phyloP scores from a whole-genome alignment of 2,329 filamentous ascomycete genomes.

The Fusarium pilosicola region DNA sequence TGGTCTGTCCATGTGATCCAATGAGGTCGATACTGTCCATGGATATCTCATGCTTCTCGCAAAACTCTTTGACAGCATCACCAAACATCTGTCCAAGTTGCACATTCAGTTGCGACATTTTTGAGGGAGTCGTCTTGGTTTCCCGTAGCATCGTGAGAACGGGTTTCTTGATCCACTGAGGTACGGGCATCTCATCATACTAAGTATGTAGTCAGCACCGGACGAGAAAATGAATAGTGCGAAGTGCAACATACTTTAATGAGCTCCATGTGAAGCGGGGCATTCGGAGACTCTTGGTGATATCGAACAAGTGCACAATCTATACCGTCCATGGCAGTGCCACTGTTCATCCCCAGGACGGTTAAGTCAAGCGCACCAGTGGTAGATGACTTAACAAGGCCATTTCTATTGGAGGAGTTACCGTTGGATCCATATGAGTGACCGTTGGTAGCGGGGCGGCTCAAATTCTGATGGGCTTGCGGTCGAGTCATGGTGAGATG shows the following conservation, averaged over 20 bases:
- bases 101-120: conserved; percentile 65
- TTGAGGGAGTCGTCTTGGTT: conserved; percentile 61
- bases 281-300: conserved; percentile 60
- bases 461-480: not conserved
- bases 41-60: conserved; percentile 54
- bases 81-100: conserved; percentile 67
- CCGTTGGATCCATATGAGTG: not conserved
- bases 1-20: conserved; percentile 67
- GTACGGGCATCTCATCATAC: conserved; percentile 66
- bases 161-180: conserved; percentile 63
- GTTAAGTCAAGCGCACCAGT: conserved; percentile 54
- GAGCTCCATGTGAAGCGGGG: conserved; percentile 64
- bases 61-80: conserved; percentile 61
- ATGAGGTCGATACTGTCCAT: conserved; percentile 63
- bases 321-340: conserved; percentile 65
- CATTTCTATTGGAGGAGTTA: not conserved
- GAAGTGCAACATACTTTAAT: not conserved
- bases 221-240: too few relatives aligned
- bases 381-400: not conserved
- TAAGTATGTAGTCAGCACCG: not conserved
- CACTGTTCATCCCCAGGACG: conserved; percentile 61
- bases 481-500: not conserved
- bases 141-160: conserved; percentile 66
- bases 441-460: not conserved
- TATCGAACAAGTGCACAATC: conserved; percentile 67